These are phyloP conservation scores for Fusarium keratoplasticum DNA, from an alignment of 2,329 filamentous ascomycete species.

Conservation along the genomic window DNA sequence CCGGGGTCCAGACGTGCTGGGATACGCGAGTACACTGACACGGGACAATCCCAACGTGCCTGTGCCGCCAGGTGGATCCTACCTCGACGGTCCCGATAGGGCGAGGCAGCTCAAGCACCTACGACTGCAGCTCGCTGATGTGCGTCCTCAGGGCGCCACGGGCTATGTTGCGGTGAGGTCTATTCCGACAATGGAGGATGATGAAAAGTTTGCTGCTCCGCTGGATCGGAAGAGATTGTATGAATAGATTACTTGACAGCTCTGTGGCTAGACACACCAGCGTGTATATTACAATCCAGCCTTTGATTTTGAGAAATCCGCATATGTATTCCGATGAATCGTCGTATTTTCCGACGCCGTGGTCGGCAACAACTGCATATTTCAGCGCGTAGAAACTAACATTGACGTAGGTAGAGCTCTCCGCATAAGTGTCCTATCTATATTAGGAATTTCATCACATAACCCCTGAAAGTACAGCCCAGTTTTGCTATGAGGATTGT, in stretches of 20 bases:
- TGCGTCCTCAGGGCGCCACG: neutral
- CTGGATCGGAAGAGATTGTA: neutral
- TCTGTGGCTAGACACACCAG: neutral
- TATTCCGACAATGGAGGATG: neutral
- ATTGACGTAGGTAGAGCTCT: too few relatives aligned
- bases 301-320: neutral
- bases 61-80: constrained; percentile 6
- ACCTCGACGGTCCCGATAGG: constrained; percentile 9
- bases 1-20: constrained; percentile 18
- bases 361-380: too few relatives aligned
- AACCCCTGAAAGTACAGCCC: too few relatives aligned
- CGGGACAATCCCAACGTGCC: constrained; percentile 14
- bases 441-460: too few relatives aligned
- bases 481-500: too few relatives aligned
- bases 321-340: too few relatives aligned
- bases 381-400: too few relatives aligned
- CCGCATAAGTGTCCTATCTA: too few relatives aligned
- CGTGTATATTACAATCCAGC: neutral
- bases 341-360: too few relatives aligned
- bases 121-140: constrained; percentile 14
- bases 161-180: constrained; percentile 17
- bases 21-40: constrained; percentile 21
- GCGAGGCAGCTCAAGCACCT: constrained; percentile 2
- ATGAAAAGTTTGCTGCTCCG: neutral
- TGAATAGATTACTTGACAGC: neutral